Evolutionary conservation across 2,329 filamentous ascomycete species (phyloP), one percentile per base, ranked within the genome.

Genomic region (Hansfordia pulvinata): DNA sequence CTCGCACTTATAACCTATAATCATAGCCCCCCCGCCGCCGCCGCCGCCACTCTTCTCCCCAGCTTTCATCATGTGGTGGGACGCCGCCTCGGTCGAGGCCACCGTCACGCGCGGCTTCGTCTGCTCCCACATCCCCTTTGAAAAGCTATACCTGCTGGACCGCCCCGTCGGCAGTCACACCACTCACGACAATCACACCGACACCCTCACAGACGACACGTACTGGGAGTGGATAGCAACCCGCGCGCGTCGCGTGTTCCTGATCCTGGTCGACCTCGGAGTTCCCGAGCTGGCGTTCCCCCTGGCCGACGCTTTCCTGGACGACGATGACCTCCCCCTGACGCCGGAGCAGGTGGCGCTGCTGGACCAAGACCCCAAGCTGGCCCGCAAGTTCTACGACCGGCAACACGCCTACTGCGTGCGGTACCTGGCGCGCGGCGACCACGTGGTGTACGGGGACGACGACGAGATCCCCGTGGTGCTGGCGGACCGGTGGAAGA

Each of bases 141-240:
- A 71, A 33, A 76, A 80, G 48, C 60, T 71, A 36, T 58, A 64
- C 29, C 67, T 67, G 28, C 54, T 86, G 24, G 65, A 77, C 41
- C 56, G 58, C 20, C 69, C 70, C 7, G 56, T 82, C 24, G 67
- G 60, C 9, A n/a, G n/a, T n/a, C n/a, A n/a, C n/a, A n/a, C n/a
- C n/a, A n/a, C n/a, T n/a, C n/a, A n/a, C n/a, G n/a, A n/a, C n/a
- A n/a, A n/a, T n/a, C 83, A 82, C 46, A 77, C 77, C 17, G 73
- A 74, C 39, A 70, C 69, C 29, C 49, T 69, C 30, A 83, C 77
- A 4, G 72, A 82, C 46, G 69, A 76, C 35, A 83, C 77, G 1
- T 85, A 85, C 46, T 74, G 78, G 58, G 77, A 84, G 44, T 83
- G 78, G 75, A 82, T 85, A 30, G 54, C 78, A 24, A 57, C 69